These are phyloP conservation scores for Aegilops sharonensis DNA, from an alignment of 176 grass and related monocot genomes.

Conservation along the genomic window DNA sequence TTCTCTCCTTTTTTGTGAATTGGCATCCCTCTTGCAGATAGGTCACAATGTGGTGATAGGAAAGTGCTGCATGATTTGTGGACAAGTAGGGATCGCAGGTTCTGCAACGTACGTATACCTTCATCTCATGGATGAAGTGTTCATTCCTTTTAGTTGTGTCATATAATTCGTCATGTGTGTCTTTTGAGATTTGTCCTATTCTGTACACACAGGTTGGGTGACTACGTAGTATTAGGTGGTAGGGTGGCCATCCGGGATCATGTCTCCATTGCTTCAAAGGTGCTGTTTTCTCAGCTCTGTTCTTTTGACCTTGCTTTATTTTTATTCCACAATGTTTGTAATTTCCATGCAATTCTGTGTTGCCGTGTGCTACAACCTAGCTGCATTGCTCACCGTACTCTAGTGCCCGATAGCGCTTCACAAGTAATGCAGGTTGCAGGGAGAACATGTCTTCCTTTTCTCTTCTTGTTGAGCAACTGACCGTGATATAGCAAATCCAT, in stretches of 20 bases:
- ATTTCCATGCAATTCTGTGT: neutral
- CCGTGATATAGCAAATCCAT: neutral
- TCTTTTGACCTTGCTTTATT: neutral
- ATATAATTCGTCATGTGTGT: neutral
- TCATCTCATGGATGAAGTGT: slow-evolving; percentile 5
- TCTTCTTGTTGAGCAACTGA: neutral
- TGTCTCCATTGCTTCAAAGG: slow-evolving; percentile 66
- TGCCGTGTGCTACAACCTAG: neutral
- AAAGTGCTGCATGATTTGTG: slow-evolving; percentile 86
- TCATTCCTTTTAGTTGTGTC: neutral
- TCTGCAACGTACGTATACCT: slow-evolving; percentile 61
- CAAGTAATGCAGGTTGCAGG: neutral
- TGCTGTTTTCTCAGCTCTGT: neutral
- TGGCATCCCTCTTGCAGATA: slow-evolving; percentile 58
- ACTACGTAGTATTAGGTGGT: slow-evolving; percentile 71
- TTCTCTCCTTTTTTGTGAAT: neutral
- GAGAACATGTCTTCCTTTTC: neutral
- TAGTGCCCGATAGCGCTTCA: neutral
- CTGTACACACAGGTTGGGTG: slow-evolving; percentile 39
- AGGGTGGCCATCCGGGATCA: slow-evolving; percentile 67
- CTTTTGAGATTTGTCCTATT: slow-evolving; percentile 16
- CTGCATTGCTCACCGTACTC: neutral
- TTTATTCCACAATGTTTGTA: neutral
- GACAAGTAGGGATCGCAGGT: slow-evolving; percentile 95
- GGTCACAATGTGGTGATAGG: slow-evolving; percentile 89